Evolutionary conservation across 2,329 filamentous ascomycete species (phyloP), one percentile per base, ranked within the genome.

Genomic region (Alternaria brassicicola): DNA sequence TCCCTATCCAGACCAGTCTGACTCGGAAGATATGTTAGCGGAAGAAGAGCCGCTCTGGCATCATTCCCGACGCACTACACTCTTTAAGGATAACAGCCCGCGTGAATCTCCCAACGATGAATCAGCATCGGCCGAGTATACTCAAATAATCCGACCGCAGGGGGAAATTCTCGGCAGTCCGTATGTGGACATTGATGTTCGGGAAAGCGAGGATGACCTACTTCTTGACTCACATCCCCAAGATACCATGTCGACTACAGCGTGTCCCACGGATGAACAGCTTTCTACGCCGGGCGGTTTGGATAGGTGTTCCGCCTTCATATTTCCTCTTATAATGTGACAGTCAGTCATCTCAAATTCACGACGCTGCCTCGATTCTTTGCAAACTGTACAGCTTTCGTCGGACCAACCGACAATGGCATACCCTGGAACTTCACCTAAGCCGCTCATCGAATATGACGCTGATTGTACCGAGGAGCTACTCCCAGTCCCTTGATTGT

Each of bases 21-120:
- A 50, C 15, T 53, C 48, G 9, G 61, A 61, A 8, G 61, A 66
- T 13, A 61, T 66, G 45, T 41, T 63, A 30, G 59, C 54, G 12
- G 53, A 57, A 23, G 35, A 50, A 38, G 36, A 43, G 15, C 19
- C 46, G 17, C 6, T 6, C 4, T 30, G 30, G 38, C 19, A 23
- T 4, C 12, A 36, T 28, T 12, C 10, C 21, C 5, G 45, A 7
- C 23, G 6, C 21, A 26, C 31, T 35, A 50, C 25, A 42, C 10
- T 13, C 15, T 33, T 35, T 19, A 6, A 47, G 12, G 8, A 15
- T 17, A 30, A 33, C 19, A n/a, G 19, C 19, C 19, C 21, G 19
- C 19, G 17, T 21, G 30, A 35, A 13, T 35, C 9, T 6, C 35
- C 7, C 17, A 17, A 25, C 13, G 19, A 35, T 19, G 31, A 7